Evolutionary conservation across 352 stramenopile species (phyloP), one percentile per base, ranked within the genome.

Genomic region (Phytophthora sansomeana): DNA sequence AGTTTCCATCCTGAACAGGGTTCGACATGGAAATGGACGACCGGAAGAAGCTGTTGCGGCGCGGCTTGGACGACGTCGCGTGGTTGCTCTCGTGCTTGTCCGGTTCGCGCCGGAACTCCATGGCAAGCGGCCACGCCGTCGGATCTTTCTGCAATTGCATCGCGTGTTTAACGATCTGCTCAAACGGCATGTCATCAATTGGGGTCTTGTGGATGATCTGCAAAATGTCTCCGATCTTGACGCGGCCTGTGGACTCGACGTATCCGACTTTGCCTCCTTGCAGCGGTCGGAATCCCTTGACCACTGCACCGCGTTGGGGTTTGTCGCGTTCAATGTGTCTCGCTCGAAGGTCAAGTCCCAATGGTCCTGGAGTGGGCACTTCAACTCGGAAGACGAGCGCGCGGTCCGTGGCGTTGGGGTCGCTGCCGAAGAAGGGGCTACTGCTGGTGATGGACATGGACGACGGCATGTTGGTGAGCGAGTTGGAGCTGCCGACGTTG

Each of bases 151-250:
- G 87, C 21, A 93, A 60, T 47, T 91, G 72, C 68, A 90, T 81
- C 3, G 85, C 87, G 58, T 92, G 81, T 43, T 87, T 81, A 8
- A 95, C 85, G 59, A 95, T 95, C 58, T 89, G 77, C 13, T 95
- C 87, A 47, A 95, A 95, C 19, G 85, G 83, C 70, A 95, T 83
- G 43, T 95, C 83, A 55, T 95, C 87, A 14, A 95, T 86, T 11
- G 74, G 63, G 8, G 80, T 91, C 49, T 87, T 81, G 65, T 95
- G 85, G 59, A 95, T 90, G 47, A 91, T 69, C 69, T 93, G 75
- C 19, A 93, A 50, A 30, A 95, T 92, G 63, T 95, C 87, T 17
- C 84, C 86, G 32, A 88, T 72, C 29, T 89, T 89, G 33, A 93
- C 87, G 47, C 87, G 85, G 0, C 82, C 85, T 5, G 83, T 93